Evolutionary conservation across 2,329 filamentous ascomycete genomes (phyloP).

Genomic region (Colletotrichum lini): DNA sequence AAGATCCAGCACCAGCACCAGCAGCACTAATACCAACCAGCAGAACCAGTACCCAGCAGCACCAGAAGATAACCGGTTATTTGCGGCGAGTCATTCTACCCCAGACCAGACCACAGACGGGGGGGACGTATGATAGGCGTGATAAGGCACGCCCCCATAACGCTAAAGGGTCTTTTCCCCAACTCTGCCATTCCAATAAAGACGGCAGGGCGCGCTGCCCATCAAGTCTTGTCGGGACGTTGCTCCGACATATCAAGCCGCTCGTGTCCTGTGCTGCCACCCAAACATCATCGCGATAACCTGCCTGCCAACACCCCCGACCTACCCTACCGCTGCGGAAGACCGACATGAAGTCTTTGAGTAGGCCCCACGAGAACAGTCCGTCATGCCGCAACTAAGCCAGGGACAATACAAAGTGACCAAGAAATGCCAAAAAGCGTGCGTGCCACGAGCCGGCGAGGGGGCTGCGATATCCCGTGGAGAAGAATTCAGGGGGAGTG

Average conservation of each 20-base stretch:
- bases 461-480: not conserved
- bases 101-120: constrained; percentile 17
- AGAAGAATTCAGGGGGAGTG: not conserved
- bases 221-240: constrained; percentile 22
- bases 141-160: constrained; percentile 26
- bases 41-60: too few species aligned
- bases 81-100: constrained; percentile 26
- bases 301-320: not conserved
- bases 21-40: too few species aligned
- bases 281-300: constrained; percentile 6
- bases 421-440: constrained; percentile 43
- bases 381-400: constrained; percentile 38
- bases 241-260: constrained; percentile 32
- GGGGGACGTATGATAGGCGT: too few species aligned
- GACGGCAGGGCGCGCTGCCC: constrained; percentile 17
- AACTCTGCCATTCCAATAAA: constrained; percentile 24
- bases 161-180: constrained; percentile 13
- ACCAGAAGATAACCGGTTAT: constrained; percentile 1
- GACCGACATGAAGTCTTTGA: constrained; percentile 23
- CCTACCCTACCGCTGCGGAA: not conserved
- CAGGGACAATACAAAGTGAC: constrained; percentile 43
- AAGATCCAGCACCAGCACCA: too few species aligned
- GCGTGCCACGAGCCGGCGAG: constrained; percentile 16
- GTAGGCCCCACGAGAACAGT: constrained; percentile 10
- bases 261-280: not conserved